Percentiles rank a stretch among this genome's conserved stretches.
These are phyloP conservation scores for Ogataea henricii DNA, from an alignment of 805 yeast genomes.

Conservation along the genomic window DNA sequence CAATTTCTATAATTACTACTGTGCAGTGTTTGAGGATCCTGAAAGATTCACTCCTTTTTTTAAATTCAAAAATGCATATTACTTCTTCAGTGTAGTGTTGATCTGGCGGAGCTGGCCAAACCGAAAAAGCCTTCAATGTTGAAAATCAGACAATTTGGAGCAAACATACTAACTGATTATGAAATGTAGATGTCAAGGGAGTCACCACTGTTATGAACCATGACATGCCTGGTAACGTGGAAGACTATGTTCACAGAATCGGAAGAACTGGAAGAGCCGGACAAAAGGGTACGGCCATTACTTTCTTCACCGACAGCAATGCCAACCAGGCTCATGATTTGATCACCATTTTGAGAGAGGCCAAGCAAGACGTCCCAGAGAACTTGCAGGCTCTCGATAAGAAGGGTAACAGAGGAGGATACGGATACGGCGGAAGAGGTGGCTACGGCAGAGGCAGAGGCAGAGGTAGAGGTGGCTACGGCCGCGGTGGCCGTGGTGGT, in stretches of 20 bases:
- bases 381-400: conserved; percentile 76
- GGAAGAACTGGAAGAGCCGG: conserved; percentile 99
- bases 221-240: conserved; percentile 98
- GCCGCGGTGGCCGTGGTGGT: conserved; percentile 36
- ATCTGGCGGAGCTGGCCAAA: background rate
- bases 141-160: conserved; percentile 6
- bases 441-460: conserved; percentile 50
- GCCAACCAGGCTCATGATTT: conserved; percentile 87
- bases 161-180: conserved; percentile 12
- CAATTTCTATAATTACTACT: conserved; percentile 8
- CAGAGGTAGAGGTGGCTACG: conserved; percentile 46
- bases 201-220: conserved; percentile 90
- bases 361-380: conserved; percentile 86
- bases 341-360: conserved; percentile 89
- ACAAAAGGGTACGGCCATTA: conserved; percentile 90
- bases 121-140: background rate
- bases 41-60: conserved; percentile 5
- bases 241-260: conserved; percentile 97
- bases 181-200: conserved; percentile 87
- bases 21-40: conserved; percentile 11
- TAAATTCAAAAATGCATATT: conserved; percentile 4
- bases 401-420: conserved; percentile 68
- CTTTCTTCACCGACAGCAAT: conserved; percentile 89
- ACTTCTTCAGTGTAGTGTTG: conserved; percentile 7
- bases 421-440: conserved; percentile 58